Evolutionary conservation across 805 yeast genomes (phyloP).

Genomic region (Candida ovalis): DNA sequence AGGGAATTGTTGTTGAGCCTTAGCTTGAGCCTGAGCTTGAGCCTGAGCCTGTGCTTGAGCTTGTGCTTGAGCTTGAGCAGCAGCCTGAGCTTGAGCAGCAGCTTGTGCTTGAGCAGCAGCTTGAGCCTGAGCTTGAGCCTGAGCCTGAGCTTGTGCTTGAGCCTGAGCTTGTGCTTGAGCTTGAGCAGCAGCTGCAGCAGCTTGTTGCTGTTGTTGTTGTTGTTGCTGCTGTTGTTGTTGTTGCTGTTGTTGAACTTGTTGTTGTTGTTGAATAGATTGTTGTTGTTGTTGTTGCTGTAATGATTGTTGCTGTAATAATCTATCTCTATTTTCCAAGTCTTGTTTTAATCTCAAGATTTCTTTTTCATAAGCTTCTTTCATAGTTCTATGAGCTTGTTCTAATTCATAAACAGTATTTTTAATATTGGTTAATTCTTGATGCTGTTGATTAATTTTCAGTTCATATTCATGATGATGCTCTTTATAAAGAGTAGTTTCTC

Average conservation of each 20-base stretch:
- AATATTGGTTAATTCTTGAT: conserved; percentile 88
- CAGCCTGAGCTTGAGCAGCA: conserved; percentile 36
- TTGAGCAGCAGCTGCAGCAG: conserved; percentile 40
- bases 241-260: conserved; percentile 30
- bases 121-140: conserved; percentile 31
- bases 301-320: conserved; percentile 44
- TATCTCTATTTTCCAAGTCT: conserved; percentile 78
- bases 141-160: conserved; percentile 27
- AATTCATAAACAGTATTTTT: conserved; percentile 91
- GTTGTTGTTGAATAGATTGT: conserved; percentile 34
- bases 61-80: conserved; percentile 30
- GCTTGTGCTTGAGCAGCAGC: conserved; percentile 39
- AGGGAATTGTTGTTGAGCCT: conserved; percentile 20
- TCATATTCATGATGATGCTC: conserved; percentile 93
- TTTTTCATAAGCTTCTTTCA: conserved; percentile 94
- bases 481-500: conserved; percentile 81
- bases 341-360: conserved; percentile 82
- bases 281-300: conserved; percentile 41
- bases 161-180: conserved; percentile 35
- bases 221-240: conserved; percentile 42
- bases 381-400: conserved; percentile 89
- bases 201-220: conserved; percentile 60
- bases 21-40: conserved; percentile 32
- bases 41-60: conserved; percentile 31
- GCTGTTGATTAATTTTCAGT: conserved; percentile 84